These are phyloP conservation scores for Pestalotiopsis sp. DNA, from an alignment of 2,329 filamentous ascomycete genomes.

Conservation along the genomic window DNA sequence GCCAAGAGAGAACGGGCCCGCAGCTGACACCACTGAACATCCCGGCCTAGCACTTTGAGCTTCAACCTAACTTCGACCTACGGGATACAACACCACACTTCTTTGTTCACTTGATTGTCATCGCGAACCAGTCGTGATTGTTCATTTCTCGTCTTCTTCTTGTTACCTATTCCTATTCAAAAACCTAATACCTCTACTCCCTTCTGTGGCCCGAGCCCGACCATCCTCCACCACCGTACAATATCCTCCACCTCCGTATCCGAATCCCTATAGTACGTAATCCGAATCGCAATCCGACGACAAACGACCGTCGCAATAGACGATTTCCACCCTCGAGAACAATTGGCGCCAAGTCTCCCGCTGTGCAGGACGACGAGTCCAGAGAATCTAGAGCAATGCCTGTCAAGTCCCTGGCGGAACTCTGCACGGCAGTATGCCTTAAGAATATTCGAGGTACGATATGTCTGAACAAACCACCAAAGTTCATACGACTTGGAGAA, in stretches of 20 bases:
- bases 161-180: not conserved
- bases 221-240: too few species aligned
- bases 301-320: conserved; percentile 8
- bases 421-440: conserved; percentile 54
- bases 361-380: not conserved
- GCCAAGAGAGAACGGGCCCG: too few species aligned
- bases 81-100: not conserved
- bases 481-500: not conserved
- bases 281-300: not conserved
- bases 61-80: not conserved
- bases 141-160: conserved; percentile 13
- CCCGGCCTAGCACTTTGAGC: not conserved
- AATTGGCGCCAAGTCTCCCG: not conserved
- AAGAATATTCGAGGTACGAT: conserved; percentile 49
- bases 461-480: not conserved
- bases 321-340: not conserved
- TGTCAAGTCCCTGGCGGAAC: conserved; percentile 53
- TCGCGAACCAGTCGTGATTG: not conserved
- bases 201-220: not conserved
- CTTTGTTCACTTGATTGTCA: not conserved
- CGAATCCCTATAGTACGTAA: not conserved
- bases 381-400: conserved; percentile 34
- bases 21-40: too few species aligned
- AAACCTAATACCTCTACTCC: not conserved
- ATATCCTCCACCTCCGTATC: not conserved